Evolutionary conservation across 805 yeast species (phyloP), one percentile per base, ranked within the genome.

Genomic region (Spathaspora gorwiae): DNA sequence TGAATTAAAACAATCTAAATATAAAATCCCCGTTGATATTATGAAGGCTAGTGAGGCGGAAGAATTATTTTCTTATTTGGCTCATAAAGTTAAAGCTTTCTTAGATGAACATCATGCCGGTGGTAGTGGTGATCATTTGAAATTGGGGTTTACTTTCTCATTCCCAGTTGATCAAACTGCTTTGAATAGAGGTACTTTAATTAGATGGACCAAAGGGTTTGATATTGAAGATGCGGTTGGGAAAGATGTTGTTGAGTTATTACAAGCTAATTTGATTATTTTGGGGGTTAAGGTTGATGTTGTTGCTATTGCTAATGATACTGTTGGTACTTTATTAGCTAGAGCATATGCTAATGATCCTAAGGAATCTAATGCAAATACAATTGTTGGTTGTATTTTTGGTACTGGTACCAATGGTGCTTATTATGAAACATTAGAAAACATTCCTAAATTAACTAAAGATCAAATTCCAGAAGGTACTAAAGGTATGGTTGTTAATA

Each of bases 341-440:
- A 82, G 96, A 56, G 84, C 97, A 26, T 92, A 92, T 67, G 72
- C 87, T 5, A 80, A 87, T 32, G 71, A 77, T 42, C 75, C 81
- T 34, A 64, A 75, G 15, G 76, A 82, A 49, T 77, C 83, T 42
- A 81, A 80, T 48, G 81, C 94, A 40, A 82, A 81, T 46, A 87
- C 97, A 8, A 77, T 86, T 7, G 73, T 90, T 53, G 98, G 99
- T 40, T 83, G 90, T 50, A 92, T 92, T 51, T 88, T 90, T 59
- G 99, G 99, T 53, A 94, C 99, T 2, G 99, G 99, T 61, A 92
- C 98, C 27, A 92, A 92, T 65, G 97, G 97, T 50, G 96, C 97
- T 12, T 92, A 94, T 66, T 75, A 80, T 61, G 99, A 92, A 66
- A 75, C 79, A 46, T 63, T 90, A 43, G 82, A 79, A 36, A 78